Evolutionary conservation across 768 basidiomycete species (phyloP).

Genomic region (Galerina marginata): DNA sequence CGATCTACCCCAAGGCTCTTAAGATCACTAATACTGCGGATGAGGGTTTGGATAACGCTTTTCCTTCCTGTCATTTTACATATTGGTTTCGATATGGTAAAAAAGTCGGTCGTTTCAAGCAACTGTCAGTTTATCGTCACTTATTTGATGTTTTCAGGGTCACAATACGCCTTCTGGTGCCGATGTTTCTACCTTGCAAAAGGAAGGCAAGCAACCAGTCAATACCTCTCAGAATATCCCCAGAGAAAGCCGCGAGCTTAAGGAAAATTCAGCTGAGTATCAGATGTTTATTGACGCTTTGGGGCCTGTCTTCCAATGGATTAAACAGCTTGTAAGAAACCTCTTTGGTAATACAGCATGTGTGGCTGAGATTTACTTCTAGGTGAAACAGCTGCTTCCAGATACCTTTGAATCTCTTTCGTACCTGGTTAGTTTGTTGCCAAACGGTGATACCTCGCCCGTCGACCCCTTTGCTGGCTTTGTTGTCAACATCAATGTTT

Average conservation of each 20-base stretch:
- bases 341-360: neutral
- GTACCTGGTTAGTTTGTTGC: conserved; percentile 7
- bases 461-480: conserved; percentile 20
- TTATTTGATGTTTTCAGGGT: conserved; percentile 1
- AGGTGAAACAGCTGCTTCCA: conserved; percentile 12
- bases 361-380: neutral
- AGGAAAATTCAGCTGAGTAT: conserved; percentile 1
- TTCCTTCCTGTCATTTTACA: conserved; percentile 12
- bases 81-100: conserved; percentile 12
- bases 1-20: neutral
- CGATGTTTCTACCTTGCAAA: conserved; percentile 7
- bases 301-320: conserved; percentile 14
- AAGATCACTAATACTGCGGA: neutral
- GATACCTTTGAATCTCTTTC: conserved; percentile 4
- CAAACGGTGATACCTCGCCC: conserved; percentile 15
- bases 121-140: neutral
- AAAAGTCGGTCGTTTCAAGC: conserved; percentile 2
- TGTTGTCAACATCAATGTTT: conserved; percentile 17
- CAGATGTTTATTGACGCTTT: conserved; percentile 5
- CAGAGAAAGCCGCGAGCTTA: neutral
- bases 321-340: conserved; percentile 1
- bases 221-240: conserved; percentile 9
- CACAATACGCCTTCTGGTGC: neutral
- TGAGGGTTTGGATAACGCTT: neutral
- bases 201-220: neutral